These are phyloP conservation scores for Ascochyta rabiei DNA, from an alignment of 2,329 filamentous ascomycete genomes.

Conservation along the genomic window DNA sequence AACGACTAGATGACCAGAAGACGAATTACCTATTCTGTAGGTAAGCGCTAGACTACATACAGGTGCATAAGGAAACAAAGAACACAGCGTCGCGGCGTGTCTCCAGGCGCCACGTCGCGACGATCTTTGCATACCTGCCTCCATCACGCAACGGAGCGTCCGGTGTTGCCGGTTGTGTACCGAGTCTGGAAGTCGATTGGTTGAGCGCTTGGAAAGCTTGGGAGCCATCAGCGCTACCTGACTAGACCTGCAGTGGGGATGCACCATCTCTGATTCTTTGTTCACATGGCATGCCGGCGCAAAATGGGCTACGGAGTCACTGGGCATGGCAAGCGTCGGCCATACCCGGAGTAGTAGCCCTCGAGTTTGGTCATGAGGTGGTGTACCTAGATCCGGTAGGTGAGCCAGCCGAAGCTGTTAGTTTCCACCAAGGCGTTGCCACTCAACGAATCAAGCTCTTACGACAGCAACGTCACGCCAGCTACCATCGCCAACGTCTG, in stretches of 20 bases:
- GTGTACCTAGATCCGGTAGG: neutral
- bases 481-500: neutral
- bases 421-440: neutral
- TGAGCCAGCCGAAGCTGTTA: neutral
- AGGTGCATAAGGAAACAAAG: no score
- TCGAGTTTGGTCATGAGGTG: neutral
- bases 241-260: neutral
- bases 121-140: neutral
- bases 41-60: no score
- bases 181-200: slow-evolving; percentile 5
- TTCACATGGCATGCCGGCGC: neutral
- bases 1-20: slow-evolving; percentile 6
- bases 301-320: neutral
- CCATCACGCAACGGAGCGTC: neutral
- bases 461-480: neutral
- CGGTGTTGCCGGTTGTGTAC: slow-evolving; percentile 4
- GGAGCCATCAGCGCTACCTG: slow-evolving; percentile 7
- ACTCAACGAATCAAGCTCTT: neutral
- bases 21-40: no score
- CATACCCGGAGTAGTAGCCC: neutral
- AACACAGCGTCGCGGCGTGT: no score
- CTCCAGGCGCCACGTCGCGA: neutral
- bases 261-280: neutral
- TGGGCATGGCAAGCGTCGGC: neutral
- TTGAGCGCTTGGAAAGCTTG: neutral